Evolutionary conservation across 345 rosid genomes (phyloP).

Genomic region (Eutrema yunnanense): DNA sequence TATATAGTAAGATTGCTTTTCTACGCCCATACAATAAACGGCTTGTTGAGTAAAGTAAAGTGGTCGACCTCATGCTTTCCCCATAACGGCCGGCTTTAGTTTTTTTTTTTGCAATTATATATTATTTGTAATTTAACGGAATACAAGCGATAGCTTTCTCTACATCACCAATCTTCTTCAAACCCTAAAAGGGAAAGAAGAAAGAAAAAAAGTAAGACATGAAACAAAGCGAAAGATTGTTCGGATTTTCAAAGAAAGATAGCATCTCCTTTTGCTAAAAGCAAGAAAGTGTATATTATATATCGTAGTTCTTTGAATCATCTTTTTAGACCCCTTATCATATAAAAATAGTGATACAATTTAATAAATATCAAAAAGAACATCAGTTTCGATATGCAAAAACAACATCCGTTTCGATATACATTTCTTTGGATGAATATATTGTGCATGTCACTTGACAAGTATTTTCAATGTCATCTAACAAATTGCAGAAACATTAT

Average conservation of each 20-base stretch:
- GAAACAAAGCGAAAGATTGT: conserved; percentile 34
- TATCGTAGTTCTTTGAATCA: neutral
- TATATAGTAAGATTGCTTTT: conserved; percentile 17
- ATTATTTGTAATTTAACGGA: conserved; percentile 5
- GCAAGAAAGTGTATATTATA: conserved; percentile 30
- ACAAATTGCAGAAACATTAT: neutral
- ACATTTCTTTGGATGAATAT: neutral
- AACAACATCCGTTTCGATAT: neutral
- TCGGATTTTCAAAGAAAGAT: conserved; percentile 34
- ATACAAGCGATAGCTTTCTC: conserved; percentile 14
- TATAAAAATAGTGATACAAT: neutral
- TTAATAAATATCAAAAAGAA: neutral
- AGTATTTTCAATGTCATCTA: neutral
- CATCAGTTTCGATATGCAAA: neutral
- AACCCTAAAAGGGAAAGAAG: conserved; percentile 28
- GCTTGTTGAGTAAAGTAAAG: conserved; percentile 31
- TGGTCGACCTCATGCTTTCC: conserved; percentile 27
- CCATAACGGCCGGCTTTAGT: conserved; percentile 34
- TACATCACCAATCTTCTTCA: conserved; percentile 30
- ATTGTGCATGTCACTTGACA: neutral
- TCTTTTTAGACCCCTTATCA: conserved; percentile 19
- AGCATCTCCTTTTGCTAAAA: conserved; percentile 30
- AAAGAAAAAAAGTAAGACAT: conserved; percentile 26
- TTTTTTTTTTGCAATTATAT: neutral
- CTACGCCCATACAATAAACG: conserved; percentile 21